Evolutionary conservation across 352 stramenopile genomes (phyloP).

Genomic region (Pythium aquatile): DNA sequence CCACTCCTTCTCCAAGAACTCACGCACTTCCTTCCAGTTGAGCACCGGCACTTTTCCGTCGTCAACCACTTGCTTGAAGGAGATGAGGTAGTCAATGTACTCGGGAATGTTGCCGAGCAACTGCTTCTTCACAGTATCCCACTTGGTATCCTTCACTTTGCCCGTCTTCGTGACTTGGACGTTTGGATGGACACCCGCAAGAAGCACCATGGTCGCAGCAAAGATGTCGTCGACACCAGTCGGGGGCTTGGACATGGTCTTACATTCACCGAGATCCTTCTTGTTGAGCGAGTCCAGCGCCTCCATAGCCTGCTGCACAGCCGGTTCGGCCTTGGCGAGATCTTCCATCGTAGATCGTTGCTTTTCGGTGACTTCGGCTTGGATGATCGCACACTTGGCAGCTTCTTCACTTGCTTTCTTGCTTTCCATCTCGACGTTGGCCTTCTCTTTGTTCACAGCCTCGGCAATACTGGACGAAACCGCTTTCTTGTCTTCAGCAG

Average conservation of each 20-base stretch:
- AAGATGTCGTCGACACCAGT: constrained; percentile 95
- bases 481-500: constrained; percentile 95
- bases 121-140: constrained; percentile 95
- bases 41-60: constrained; percentile 87
- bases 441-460: constrained; percentile 94
- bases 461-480: constrained; percentile 94
- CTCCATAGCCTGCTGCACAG: constrained; percentile 95
- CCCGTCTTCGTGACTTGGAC: constrained; percentile 92
- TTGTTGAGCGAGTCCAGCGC: constrained; percentile 96
- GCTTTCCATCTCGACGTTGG: constrained; percentile 94
- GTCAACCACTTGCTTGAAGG: constrained; percentile 94
- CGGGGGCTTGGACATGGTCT: constrained; percentile 95
- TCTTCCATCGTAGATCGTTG: constrained; percentile 87
- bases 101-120: constrained; percentile 94
- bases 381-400: constrained; percentile 92
- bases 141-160: constrained; percentile 96
- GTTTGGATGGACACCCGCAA: constrained; percentile 94
- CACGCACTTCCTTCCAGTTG: constrained; percentile 95
- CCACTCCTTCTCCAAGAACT: constrained; percentile 92
- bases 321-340: constrained; percentile 93
- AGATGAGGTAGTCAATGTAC: constrained; percentile 94
- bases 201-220: constrained; percentile 90
- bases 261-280: constrained; percentile 96
- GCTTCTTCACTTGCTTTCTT: constrained; percentile 92
- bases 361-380: constrained; percentile 93